Evolutionary conservation across 257 asterid species (phyloP).

Genomic region (Solanum clarkiae): DNA sequence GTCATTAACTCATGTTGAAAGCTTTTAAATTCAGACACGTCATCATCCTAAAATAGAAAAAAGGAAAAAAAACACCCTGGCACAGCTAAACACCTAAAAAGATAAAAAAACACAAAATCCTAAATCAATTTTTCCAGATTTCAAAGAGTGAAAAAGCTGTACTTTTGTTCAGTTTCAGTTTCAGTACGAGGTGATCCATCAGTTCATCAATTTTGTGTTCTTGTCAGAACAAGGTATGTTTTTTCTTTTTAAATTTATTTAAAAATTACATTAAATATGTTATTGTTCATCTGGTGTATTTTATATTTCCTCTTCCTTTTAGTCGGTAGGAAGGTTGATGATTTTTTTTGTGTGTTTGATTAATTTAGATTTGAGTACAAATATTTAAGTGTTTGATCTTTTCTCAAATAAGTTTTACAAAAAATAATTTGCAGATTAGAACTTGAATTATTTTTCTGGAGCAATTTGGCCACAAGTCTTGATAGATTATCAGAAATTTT

Average conservation of each 20-base stretch:
- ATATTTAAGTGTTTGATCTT: too few species aligned
- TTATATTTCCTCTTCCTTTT: not conserved
- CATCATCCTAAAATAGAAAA: not conserved
- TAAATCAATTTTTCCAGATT: not conserved
- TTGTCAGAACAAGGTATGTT: not conserved
- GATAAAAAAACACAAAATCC: not conserved
- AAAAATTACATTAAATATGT: not conserved
- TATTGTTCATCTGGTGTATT: not conserved
- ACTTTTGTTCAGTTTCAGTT: not conserved
- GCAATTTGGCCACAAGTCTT: too few species aligned
- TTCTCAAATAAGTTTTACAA: too few species aligned
- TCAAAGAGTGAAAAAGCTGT: not conserved
- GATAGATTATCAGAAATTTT: too few species aligned
- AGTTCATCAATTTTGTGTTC: not conserved
- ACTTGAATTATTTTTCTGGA: too few species aligned
- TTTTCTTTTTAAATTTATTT: not conserved
- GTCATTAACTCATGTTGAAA: not conserved
- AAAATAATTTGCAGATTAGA: too few species aligned
- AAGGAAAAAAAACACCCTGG: not conserved
- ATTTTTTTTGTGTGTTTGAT: not conserved
- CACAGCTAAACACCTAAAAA: not conserved
- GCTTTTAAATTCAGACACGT: not conserved
- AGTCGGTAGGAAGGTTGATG: not conserved
- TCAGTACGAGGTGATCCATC: not conserved
- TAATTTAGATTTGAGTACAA: not conserved